Base-by-base conservation (phyloP, 768 basidiomycete species). In the Leccinum incarnatum region DNA sequence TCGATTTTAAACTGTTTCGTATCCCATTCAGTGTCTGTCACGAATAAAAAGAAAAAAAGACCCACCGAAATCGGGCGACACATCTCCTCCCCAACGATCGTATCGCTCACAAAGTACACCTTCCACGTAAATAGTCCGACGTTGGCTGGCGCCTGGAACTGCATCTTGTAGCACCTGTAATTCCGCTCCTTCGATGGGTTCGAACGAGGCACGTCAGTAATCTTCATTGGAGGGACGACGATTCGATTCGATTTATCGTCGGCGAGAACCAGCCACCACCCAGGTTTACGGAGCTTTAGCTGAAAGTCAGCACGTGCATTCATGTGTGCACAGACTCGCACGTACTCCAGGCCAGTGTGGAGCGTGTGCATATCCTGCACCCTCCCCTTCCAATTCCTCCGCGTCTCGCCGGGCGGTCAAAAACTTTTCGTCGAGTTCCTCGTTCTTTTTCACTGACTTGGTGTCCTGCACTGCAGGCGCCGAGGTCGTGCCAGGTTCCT, bases 81-180 rank as follows among this genome's bases (percentile, higher is more conserved):
- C 11, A 81, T 79, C 65, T 96, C 94, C 61, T 89, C 90, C 6
- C 92, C 93, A 9, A 95, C 81, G 67, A 89, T 90, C 0, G 93
- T 93, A 74, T 98, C 96, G 72, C 91, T 93, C 60, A 93, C 77
- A 45, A 96, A 75, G 67, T 88, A 87, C 2, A 92, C 80, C 63
- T 89, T 93, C 89, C 97, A 98, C 9, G 90, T 89, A 72, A 95
- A 93, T 49, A 89, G 68, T 17, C 93, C 95, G 2, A 86, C 81
- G 51, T 82, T 84, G 23, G 87, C 89, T 6, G 97, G 97, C 4
- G 93, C 95, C 71, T 97, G 95, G 83, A 98, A 98, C 69, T 93
- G 92, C 47, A 97, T 76, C 74, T 92, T 93, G 80, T 93, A 95
- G 17, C 86, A 81, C 56, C 94, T 84, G 71, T 88, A 90, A 68